phyloP scores from a whole-genome alignment of 73 alveolate species.

The Chromera velia region DNA sequence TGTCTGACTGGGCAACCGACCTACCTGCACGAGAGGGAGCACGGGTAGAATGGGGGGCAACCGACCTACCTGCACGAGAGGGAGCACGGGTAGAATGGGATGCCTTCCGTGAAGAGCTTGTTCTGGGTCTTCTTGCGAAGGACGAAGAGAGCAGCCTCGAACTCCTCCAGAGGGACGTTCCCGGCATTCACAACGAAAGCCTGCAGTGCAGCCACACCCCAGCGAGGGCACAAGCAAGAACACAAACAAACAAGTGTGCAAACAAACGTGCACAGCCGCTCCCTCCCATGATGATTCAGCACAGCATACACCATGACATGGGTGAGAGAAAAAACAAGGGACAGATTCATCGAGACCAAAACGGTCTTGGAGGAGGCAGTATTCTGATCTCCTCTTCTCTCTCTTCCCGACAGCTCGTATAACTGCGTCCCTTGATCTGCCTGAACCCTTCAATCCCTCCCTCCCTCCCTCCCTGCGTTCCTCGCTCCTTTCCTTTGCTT shows the following conservation, averaged over 20 bases:
- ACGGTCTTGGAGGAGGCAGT: neutral
- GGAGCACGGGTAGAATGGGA: slow-evolving; percentile 21
- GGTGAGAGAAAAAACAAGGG: neutral
- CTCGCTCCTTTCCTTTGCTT: too few species aligned
- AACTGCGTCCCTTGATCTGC: neutral
- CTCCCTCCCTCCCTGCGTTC: neutral
- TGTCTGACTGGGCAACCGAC: neutral
- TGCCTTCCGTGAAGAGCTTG: slow-evolving; percentile 15
- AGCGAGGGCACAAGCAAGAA: neutral
- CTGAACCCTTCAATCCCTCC: neutral
- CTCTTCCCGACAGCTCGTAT: neutral
- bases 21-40: neutral
- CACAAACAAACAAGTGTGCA: neutral
- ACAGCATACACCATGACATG: neutral
- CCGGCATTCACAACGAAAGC: slow-evolving; percentile 3
- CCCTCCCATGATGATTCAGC: neutral
- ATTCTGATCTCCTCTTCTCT: neutral
- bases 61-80: too few species aligned
- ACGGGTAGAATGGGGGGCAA: slow-evolving; percentile 17
- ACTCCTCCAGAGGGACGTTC: slow-evolving; percentile 9
- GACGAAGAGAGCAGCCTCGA: slow-evolving; percentile 37
- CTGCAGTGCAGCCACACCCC: neutral
- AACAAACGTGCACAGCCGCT: neutral
- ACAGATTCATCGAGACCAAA: neutral
- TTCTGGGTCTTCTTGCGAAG: slow-evolving; percentile 34